Conservation (phyloP, 2,329 filamentous ascomycete genomes). For the Cordyceps tenuipes region DNA sequence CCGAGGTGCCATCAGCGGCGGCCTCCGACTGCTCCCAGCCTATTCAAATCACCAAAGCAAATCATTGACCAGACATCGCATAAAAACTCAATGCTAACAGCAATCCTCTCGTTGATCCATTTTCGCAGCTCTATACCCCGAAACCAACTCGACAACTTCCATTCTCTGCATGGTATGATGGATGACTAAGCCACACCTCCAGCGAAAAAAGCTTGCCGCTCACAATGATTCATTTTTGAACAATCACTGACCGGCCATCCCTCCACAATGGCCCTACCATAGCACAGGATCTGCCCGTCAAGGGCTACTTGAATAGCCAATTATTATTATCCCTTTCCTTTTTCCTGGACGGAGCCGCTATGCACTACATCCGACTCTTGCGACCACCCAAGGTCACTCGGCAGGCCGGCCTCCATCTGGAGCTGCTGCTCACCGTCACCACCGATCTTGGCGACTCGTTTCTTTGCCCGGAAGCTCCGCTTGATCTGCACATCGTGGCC, state of each 20-base stretch:
- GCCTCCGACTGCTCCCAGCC: conserved; percentile 9
- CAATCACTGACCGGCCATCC: neutral
- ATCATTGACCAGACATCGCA: neutral
- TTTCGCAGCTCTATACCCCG: neutral
- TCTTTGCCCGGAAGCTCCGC: conserved; percentile 34
- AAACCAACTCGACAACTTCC: neutral
- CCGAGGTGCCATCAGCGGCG: conserved; percentile 10
- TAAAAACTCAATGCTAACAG: neutral
- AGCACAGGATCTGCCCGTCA: neutral
- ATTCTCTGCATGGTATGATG: neutral
- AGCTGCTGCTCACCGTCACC: conserved; percentile 45
- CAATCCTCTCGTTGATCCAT: no score
- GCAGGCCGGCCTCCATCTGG: conserved; percentile 23
- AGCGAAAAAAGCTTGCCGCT: neutral
- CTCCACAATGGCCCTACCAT: neutral
- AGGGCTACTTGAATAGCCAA: neutral
- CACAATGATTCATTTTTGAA: neutral
- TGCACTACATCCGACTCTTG: conserved; percentile 52
- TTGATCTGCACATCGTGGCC: conserved; percentile 34
- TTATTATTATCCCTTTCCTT: neutral
- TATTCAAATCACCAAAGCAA: neutral
- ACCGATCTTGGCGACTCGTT: conserved; percentile 51
- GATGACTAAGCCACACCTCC: conserved; percentile 6
- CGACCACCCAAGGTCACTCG: conserved; percentile 34
- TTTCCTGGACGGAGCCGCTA: conserved; percentile 18